Evolutionary conservation across 2,329 filamentous ascomycete genomes (phyloP), one percentile per base, ranked within the genome.

Genomic region (Lachnellula arida): DNA sequence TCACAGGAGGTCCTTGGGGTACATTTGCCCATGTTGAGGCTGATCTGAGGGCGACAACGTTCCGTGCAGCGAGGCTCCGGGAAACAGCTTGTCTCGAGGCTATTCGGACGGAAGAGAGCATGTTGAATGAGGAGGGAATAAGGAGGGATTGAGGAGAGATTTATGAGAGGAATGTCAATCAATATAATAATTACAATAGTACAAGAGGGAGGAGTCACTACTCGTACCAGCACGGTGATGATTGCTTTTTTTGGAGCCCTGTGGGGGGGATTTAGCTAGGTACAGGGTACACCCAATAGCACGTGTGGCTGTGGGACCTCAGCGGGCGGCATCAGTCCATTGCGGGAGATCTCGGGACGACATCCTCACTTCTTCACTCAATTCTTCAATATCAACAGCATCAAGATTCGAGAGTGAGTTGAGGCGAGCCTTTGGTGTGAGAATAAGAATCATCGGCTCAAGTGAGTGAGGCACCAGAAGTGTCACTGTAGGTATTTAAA

Each of bases 1-100:
- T 76, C 84, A 94, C 91, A 72, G 93, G 92, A 82, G 93, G 93
- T 63, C 93, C 93, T 77, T 97, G 90, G 65, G 90, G 87, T 54
- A 97, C 91, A 70, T 89, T 88, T 71, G 89, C 84, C 92, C 93
- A 97, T 65, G 88, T 89, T 59, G 91, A 96, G 66, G 66, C 65
- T 62, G 64, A 60, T 51, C 68, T 63, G 48, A 61, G 51, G 47
- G 61, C 66, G 51, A 61, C 55, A 44, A 56, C 60, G 59, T 56
- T 62, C 60, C 64, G 59, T 8, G 63, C 55, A 51, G 63, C 60
- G 50, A 63, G 43, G 55, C 62, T 57, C 39, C 60, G 64, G 39
- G 63, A 54, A 46, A 67, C 59, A 44, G 73, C 76, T 69, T 76
- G 78, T 67, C 81, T 76, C 70, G 76, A 74, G 62, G 76, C 78